Evolutionary conservation across 1,284 basidiomycete genomes (phyloP).

Genomic region (Heliocybe sulcata): DNA sequence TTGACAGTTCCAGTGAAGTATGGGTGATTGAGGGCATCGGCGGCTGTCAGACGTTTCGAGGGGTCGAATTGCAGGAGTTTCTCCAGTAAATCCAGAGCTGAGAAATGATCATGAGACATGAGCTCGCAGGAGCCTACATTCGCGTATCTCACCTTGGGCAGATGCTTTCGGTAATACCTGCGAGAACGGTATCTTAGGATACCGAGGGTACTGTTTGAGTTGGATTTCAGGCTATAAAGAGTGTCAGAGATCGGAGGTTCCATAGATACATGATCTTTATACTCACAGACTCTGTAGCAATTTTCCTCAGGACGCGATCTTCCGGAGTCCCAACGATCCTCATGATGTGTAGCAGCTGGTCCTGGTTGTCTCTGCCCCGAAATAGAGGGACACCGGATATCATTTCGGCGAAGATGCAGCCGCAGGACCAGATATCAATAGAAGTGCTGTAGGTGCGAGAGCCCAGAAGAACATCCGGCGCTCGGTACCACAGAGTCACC

Average conservation of each 20-base stretch:
- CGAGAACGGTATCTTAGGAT: constrained; percentile 86
- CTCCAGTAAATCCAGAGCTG: constrained; percentile 93
- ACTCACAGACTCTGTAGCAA: constrained; percentile 86
- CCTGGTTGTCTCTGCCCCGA: constrained; percentile 95
- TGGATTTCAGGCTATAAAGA: constrained; percentile 79
- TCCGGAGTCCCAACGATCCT: constrained; percentile 95
- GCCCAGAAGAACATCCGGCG: constrained; percentile 95
- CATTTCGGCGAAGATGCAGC: constrained; percentile 99
- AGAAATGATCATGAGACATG: constrained; percentile 1
- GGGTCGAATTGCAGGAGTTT: constrained; percentile 97
- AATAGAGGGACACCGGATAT: constrained; percentile 97
- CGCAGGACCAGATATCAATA: constrained; percentile 99
- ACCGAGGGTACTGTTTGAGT: constrained; percentile 83
- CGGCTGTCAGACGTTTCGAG: constrained; percentile 85
- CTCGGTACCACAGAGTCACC: constrained; percentile 98
- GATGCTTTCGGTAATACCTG: constrained; percentile 92
- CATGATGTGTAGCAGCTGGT: constrained; percentile 97
- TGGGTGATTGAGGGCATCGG: constrained; percentile 87
- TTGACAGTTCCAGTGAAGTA: constrained; percentile 72
- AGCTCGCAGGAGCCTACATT: constrained; percentile 5
- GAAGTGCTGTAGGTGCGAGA: constrained; percentile 97
- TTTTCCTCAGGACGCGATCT: constrained; percentile 84
- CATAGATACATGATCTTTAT: constrained; percentile 1
- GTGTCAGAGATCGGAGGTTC: neutral
- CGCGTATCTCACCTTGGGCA: constrained; percentile 56